A percentile compares a stretch with the other conserved stretches of the same genome.
phyloP scores from a whole-genome alignment of 768 basidiomycete genomes.

The Tricholoma terreum region DNA sequence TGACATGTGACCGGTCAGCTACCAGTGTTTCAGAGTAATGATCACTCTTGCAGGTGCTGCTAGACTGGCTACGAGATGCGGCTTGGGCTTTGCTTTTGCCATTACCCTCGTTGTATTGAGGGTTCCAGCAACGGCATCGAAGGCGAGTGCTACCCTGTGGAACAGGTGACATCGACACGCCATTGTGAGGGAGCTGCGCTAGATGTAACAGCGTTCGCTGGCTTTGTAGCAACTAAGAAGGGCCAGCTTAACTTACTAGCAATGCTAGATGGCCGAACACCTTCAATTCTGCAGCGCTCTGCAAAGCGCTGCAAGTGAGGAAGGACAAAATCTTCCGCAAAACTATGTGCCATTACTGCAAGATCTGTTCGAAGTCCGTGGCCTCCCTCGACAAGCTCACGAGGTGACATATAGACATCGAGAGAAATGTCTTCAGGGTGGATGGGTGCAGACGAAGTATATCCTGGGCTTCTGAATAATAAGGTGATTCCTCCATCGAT shows the following conservation, averaged over 20 bases:
- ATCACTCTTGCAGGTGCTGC: no score
- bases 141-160: no score
- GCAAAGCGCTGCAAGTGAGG: not conserved
- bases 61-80: no score
- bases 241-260: not conserved
- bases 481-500: not conserved
- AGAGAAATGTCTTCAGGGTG: not conserved
- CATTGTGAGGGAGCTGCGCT: no score
- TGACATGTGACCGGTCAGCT: no score
- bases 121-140: no score
- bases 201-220: no score
- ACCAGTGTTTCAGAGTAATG: no score
- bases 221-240: no score
- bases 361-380: not conserved
- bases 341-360: not conserved
- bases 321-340: not conserved
- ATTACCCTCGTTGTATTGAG: no score
- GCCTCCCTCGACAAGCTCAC: not conserved
- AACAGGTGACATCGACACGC: no score
- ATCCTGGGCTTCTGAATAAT: not conserved
- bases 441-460: not conserved
- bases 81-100: no score
- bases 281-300: not conserved
- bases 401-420: not conserved
- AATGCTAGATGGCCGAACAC: not conserved